Percentiles rank a stretch among this genome's conserved stretches.
Conservation (phyloP, 1,284 basidiomycete species). For the Cerrena zonata region DNA sequence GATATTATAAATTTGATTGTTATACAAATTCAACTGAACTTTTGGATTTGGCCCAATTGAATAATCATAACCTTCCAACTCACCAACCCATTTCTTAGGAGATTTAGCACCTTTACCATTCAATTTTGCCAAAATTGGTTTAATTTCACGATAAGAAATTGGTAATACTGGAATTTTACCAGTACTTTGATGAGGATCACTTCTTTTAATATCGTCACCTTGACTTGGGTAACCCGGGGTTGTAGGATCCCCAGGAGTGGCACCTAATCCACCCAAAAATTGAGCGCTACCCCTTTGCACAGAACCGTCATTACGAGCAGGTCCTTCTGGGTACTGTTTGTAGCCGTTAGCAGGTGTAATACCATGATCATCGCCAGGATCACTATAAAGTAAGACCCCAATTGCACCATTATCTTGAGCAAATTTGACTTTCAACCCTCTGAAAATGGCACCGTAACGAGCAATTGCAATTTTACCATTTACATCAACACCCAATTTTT, state of each 20-base stretch:
- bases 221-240: constrained; percentile 91
- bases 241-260: constrained; percentile 80
- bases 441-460: constrained; percentile 76
- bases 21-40: too few species aligned
- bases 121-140: too few species aligned
- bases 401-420: constrained; percentile 79
- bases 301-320: constrained; percentile 77
- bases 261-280: constrained; percentile 67
- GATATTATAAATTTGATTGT: too few species aligned
- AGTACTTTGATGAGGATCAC: too few species aligned
- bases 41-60: too few species aligned
- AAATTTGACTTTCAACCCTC: constrained; percentile 69
- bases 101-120: too few species aligned
- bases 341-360: constrained; percentile 76
- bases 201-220: too few species aligned
- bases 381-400: constrained; percentile 75
- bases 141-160: too few species aligned
- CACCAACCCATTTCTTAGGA: too few species aligned
- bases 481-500: constrained; percentile 55
- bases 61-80: too few species aligned
- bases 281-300: constrained; percentile 85
- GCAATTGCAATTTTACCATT: constrained; percentile 75
- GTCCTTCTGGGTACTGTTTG: constrained; percentile 71
- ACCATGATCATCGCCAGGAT: constrained; percentile 87
- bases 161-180: too few species aligned